A percentile compares a stretch with the other conserved stretches of the same genome.
Evolutionary conservation across 108 stramenopile species (phyloP).

Genomic region (Pseudonitzschia pungens): DNA sequence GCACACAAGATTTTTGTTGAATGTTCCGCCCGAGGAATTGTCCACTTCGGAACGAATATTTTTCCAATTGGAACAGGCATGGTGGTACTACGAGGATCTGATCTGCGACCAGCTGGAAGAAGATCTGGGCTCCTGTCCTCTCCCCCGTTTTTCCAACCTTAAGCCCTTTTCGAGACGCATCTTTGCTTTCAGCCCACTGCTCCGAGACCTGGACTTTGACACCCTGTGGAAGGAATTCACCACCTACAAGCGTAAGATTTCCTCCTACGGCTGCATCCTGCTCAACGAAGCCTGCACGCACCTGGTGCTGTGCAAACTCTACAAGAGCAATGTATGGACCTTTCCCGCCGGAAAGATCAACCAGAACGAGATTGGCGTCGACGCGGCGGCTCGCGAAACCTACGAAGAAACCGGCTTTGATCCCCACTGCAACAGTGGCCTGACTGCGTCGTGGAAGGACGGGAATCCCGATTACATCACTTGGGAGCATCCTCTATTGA

Average conservation of each 20-base stretch:
- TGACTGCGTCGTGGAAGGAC: slow-evolving; percentile 36
- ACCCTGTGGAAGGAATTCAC: slow-evolving; percentile 72
- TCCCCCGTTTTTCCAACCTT: slow-evolving; percentile 66
- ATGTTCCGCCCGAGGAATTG: slow-evolving; percentile 79
- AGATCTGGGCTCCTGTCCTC: neutral
- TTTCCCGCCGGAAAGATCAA: slow-evolving; percentile 88
- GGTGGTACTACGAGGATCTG: slow-evolving; percentile 92
- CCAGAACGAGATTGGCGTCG: slow-evolving; percentile 71
- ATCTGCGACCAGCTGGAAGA: slow-evolving; percentile 53
- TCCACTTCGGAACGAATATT: slow-evolving; percentile 74
- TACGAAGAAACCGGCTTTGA: slow-evolving; percentile 94
- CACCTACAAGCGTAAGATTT: slow-evolving; percentile 75
- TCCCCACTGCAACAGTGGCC: slow-evolving; percentile 47
- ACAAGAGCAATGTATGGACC: slow-evolving; percentile 74
- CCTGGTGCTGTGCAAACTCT: slow-evolving; percentile 61
- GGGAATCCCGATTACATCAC: slow-evolving; percentile 16
- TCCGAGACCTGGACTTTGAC: slow-evolving; percentile 54
- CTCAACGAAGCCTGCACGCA: slow-evolving; percentile 56
- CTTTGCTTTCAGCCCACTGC: slow-evolving; percentile 67
- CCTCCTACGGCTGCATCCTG: slow-evolving; percentile 82
- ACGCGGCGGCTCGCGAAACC: slow-evolving; percentile 81
- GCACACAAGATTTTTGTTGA: slow-evolving; percentile 85
- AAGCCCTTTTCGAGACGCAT: slow-evolving; percentile 69
- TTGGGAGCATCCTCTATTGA: slow-evolving; percentile 50
- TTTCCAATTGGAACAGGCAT: slow-evolving; percentile 91